Evolutionary conservation across 148 eudicot species (phyloP).

Genomic region (Vaccinium corymbosum): DNA sequence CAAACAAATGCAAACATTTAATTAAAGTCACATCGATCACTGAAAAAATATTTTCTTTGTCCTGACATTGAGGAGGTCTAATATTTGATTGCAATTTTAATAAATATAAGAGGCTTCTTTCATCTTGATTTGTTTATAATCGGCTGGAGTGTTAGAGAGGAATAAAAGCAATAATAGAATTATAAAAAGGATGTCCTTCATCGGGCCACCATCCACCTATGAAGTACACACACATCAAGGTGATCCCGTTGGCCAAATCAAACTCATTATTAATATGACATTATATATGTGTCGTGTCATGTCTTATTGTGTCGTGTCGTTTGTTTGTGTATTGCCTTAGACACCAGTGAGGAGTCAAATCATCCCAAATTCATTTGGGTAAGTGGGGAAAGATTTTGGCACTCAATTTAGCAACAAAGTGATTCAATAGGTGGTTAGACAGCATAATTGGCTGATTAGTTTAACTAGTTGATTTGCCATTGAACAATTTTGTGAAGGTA

Average conservation of each 20-base stretch:
- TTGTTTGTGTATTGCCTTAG: background rate
- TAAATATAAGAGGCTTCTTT: no score
- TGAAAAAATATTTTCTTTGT: background rate
- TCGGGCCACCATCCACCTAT: no score
- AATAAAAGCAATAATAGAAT: no score
- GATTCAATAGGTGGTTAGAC: background rate
- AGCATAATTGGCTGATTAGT: background rate
- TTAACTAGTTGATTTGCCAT: background rate
- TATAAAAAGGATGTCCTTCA: no score
- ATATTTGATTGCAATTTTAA: no score
- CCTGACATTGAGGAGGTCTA: background rate
- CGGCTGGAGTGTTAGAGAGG: no score
- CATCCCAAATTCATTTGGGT: background rate
- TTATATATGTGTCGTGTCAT: background rate
- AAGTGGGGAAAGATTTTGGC: background rate
- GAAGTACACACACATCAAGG: no score
- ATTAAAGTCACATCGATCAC: background rate
- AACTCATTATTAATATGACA: no score
- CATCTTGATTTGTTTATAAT: no score
- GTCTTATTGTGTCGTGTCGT: background rate
- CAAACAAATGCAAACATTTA: background rate
- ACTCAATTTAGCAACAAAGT: slow-evolving; percentile 1
- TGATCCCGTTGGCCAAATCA: no score
- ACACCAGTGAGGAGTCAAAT: background rate
- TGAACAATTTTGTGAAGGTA: background rate